These are phyloP conservation scores for Aspergillus sp. DNA, from an alignment of 2,329 filamentous ascomycete species.

Conservation along the genomic window DNA sequence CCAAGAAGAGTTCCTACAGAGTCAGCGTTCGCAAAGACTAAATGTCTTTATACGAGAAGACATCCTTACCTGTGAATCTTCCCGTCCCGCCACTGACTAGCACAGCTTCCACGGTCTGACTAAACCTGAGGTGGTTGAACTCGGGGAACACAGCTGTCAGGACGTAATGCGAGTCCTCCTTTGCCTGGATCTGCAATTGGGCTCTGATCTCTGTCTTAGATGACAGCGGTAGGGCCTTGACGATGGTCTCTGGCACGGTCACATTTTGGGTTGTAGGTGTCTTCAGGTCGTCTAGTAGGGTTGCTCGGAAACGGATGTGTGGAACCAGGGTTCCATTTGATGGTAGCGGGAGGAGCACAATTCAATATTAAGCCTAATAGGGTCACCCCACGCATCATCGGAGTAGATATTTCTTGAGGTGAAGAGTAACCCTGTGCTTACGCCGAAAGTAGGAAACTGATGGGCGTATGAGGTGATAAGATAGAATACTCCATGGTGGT, in stretches of 20 bases:
- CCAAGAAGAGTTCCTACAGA: no score
- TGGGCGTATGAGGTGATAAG: constrained; percentile 25
- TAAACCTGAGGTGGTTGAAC: not conserved
- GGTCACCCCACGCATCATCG: constrained; percentile 15
- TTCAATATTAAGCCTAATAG: constrained; percentile 11
- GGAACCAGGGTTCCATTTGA: not conserved
- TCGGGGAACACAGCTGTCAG: constrained; percentile 1
- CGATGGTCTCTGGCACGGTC: not conserved
- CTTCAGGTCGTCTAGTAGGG: constrained; percentile 6
- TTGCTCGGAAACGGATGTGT: constrained; percentile 5
- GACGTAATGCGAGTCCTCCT: constrained; percentile 5
- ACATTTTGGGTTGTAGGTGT: not conserved
- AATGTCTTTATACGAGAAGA: not conserved
- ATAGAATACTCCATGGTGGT: constrained; percentile 42
- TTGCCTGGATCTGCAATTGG: not conserved
- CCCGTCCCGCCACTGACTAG: constrained; percentile 12
- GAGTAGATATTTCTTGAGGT: constrained; percentile 14
- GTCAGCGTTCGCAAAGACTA: no score
- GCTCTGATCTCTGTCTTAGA: not conserved
- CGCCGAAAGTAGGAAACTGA: constrained; percentile 21
- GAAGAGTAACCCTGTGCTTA: constrained; percentile 17
- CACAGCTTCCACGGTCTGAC: not conserved
- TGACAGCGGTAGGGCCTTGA: not conserved
- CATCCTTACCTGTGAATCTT: constrained; percentile 8
- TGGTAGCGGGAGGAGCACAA: constrained; percentile 6